phyloP scores from a whole-genome alignment of 2,329 filamentous ascomycete species.

The Metarhizium humberi region DNA sequence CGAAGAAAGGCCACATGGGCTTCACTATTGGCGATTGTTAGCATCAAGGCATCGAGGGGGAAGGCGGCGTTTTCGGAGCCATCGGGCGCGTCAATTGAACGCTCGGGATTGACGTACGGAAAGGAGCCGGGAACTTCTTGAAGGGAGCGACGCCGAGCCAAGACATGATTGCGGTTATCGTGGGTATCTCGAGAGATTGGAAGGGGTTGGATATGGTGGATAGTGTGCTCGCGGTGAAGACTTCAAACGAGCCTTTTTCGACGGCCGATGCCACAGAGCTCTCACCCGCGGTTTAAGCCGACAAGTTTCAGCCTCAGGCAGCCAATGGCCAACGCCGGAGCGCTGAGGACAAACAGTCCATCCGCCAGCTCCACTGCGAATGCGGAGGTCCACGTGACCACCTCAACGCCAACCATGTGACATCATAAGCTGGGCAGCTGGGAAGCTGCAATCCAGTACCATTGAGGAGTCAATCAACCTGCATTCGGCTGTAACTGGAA shows the following conservation, averaged over 20 bases:
- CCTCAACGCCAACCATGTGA: slow-evolving; percentile 1
- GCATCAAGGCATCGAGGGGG: slow-evolving; percentile 9
- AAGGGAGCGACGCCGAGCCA: slow-evolving; percentile 56
- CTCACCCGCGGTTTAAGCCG: slow-evolving; percentile 22
- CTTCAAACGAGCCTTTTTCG: slow-evolving; percentile 32
- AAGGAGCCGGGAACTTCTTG: slow-evolving; percentile 74
- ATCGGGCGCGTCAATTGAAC: slow-evolving; percentile 4
- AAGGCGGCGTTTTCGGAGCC: too few relatives aligned
- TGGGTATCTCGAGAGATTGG: slow-evolving; percentile 24
- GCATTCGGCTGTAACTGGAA: background rate
- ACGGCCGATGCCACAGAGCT: slow-evolving; percentile 16
- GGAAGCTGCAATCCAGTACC: too few relatives aligned
- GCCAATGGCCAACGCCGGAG: background rate
- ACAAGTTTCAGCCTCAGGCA: slow-evolving; percentile 18
- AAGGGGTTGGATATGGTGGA: slow-evolving; percentile 13
- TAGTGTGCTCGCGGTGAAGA: slow-evolving; percentile 13
- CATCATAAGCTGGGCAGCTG: slow-evolving; percentile 8
- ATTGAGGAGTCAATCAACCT: background rate
- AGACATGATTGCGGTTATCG: slow-evolving; percentile 54
- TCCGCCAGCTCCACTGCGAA: too few relatives aligned
- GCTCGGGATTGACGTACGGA: slow-evolving; percentile 54
- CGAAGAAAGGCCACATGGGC: slow-evolving; percentile 90
- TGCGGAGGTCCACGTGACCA: background rate
- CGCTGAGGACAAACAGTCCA: background rate
- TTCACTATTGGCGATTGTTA: slow-evolving; percentile 49